Evolutionary conservation across 345 rosid species (phyloP).

Genomic region (Eucalyptus pauciflora): DNA sequence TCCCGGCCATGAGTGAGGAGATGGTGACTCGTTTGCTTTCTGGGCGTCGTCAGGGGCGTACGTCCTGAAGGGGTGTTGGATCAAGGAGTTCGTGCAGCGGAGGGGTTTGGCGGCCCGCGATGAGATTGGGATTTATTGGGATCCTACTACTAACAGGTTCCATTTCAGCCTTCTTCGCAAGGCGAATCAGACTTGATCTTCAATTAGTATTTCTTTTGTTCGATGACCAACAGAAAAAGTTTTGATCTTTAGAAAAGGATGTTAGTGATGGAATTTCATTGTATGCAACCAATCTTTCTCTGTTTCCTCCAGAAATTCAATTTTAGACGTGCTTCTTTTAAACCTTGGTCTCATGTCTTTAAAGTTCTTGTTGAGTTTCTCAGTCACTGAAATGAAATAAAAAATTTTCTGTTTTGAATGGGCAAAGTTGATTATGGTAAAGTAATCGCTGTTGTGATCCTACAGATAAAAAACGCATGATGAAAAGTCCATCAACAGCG

Average conservation of each 20-base stretch:
- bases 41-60: neutral
- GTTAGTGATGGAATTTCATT: neutral
- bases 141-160: neutral
- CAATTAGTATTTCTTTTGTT: neutral
- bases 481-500: neutral
- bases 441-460: neutral
- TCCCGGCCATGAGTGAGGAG: neutral
- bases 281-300: neutral
- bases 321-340: neutral
- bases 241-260: neutral
- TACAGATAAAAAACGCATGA: neutral
- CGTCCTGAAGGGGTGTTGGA: neutral
- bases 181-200: neutral
- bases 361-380: neutral
- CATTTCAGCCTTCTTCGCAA: neutral
- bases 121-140: neutral
- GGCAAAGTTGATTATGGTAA: neutral
- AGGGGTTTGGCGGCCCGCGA: neutral
- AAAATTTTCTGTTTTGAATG: neutral
- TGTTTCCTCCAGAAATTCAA: neutral
- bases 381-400: neutral
- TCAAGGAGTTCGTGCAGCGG: neutral
- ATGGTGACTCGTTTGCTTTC: neutral
- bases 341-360: neutral
- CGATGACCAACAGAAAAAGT: neutral